phyloP scores from a whole-genome alignment of 2,329 filamentous ascomycete genomes.

The Claviceps maximensis region DNA sequence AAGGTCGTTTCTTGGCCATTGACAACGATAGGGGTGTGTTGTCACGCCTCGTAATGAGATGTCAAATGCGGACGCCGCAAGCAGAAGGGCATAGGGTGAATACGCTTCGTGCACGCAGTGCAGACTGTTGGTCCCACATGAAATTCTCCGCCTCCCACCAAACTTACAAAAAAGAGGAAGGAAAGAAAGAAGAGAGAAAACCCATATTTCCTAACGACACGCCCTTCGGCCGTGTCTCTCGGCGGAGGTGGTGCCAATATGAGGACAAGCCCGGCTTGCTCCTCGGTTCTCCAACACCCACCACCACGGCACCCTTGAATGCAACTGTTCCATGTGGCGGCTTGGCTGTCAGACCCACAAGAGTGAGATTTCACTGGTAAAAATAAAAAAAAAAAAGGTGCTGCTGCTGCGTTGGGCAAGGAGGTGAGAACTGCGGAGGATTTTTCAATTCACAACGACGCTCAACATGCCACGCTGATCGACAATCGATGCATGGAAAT shows the following conservation, averaged over 20 bases:
- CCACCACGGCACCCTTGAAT: background rate
- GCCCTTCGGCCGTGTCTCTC: background rate
- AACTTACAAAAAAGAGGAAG: background rate
- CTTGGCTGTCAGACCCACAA: background rate
- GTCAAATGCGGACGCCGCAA: background rate
- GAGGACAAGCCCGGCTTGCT: background rate
- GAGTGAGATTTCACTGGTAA: background rate
- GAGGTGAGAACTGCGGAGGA: too few relatives aligned
- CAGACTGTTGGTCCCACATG: background rate
- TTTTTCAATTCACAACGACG: background rate
- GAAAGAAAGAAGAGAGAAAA: background rate
- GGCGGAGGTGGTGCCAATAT: background rate
- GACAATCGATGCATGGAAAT: background rate
- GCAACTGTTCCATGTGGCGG: background rate
- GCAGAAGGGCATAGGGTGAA: background rate
- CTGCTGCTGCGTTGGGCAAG: background rate
- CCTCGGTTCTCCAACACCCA: background rate
- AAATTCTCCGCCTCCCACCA: background rate
- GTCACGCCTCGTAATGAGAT: background rate
- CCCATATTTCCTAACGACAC: background rate
- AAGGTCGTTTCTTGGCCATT: background rate
- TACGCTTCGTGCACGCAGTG: background rate
- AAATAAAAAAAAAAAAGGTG: too few relatives aligned
- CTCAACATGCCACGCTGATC: background rate
- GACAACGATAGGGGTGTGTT: background rate